Evolutionary conservation across 352 stramenopile species (phyloP), one percentile per base, ranked within the genome.

Genomic region (Peronospora destructor): DNA sequence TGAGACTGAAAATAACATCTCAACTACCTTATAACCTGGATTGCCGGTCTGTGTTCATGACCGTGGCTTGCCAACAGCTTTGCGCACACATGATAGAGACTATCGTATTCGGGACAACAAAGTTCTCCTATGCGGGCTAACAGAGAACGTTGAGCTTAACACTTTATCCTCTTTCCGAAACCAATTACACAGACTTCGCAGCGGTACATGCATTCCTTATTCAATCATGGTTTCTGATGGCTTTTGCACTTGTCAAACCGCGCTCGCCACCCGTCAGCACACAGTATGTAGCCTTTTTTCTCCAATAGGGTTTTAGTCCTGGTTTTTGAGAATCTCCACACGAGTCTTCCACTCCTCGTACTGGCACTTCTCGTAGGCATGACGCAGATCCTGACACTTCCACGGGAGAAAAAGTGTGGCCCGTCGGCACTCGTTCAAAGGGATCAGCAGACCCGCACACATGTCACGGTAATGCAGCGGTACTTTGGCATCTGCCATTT

Each of bases 351-450:
- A 79, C 61, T 97, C 87, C 56, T 94, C 85, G 71, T 99, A 98
- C 80, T 98, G 82, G 75, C 95, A 99, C 72, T 98, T 97, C 73
- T 99, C 95, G 71, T 98, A 99, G 25, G 89, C 96, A 74, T 99
- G 95, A 67, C 94, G 88, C 69, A 98, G 70, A 66, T 99, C 92
- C 64, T 89, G 79, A 72, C 95, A 99, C 68, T 98, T 90, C 73
- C 91, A 97, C 42, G 93, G 93, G 56, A 96, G 73, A 66, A 89
- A 98, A 43, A 88, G 84, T 35, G 89, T 98, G 50, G 95, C 74
- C 48, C 88, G 88, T 71, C 95, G 90, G 68, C 88, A 96, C 63
- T 97, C 84, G 70, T 99, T 98, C 38, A 99, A 68, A 50, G 84
- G 79, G 49, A 98, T 96, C 30, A 98, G 72, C 29, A 98, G 70